Conservation (phyloP, 129 eudicot species). For the Tagetes erecta region DNA sequence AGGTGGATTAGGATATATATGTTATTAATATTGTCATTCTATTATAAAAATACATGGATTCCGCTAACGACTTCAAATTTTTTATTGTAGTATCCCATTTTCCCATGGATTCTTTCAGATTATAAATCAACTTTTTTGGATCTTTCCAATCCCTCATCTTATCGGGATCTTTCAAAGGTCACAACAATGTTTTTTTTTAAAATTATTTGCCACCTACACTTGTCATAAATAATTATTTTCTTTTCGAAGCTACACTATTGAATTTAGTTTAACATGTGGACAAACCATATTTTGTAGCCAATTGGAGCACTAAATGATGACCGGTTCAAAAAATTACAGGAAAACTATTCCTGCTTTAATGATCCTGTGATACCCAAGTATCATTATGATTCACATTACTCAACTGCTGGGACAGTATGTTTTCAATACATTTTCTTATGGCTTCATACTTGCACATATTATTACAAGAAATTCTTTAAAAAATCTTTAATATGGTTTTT, state of each 20-base stretch:
- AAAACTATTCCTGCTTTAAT: constrained; percentile 64
- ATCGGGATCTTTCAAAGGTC: constrained; percentile 94
- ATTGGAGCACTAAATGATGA: constrained; percentile 86
- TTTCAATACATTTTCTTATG: constrained; percentile 23
- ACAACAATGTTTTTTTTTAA: not conserved
- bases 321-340: constrained; percentile 65
- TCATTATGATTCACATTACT: constrained; percentile 90
- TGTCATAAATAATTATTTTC: not conserved
- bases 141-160: constrained; percentile 76
- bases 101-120: constrained; percentile 97
- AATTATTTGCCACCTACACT: no score
- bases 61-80: constrained; percentile 25
- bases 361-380: constrained; percentile 86
- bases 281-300: constrained; percentile 54
- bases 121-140: constrained; percentile 72
- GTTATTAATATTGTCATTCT: constrained; percentile 1
- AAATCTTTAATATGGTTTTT: not conserved
- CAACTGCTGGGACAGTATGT: constrained; percentile 90
- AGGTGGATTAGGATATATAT: constrained; percentile 45
- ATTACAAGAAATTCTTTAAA: constrained; percentile 11
- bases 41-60: constrained; percentile 4
- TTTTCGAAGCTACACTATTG: constrained; percentile 4
- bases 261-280: constrained; percentile 8
- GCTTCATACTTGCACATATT: constrained; percentile 14
- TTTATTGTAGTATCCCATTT: constrained; percentile 86